These are phyloP conservation scores for Paecilomyces formosus DNA, from an alignment of 2,329 filamentous ascomycete genomes.

Conservation along the genomic window DNA sequence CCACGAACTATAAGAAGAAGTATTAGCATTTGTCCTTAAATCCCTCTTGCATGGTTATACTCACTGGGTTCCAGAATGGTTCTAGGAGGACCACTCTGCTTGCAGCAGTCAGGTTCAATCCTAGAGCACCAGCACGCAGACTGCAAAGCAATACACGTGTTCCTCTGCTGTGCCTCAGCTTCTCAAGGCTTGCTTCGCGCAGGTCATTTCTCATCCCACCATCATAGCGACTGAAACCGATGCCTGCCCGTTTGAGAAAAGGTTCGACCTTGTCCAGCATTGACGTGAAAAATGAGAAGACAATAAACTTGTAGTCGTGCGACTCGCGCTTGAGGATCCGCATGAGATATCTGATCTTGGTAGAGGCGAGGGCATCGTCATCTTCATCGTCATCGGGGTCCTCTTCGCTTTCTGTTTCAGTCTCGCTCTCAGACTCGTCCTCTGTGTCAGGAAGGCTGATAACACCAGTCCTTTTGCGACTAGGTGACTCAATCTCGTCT, in stretches of 20 bases:
- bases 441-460: slow-evolving; percentile 14
- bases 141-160: slow-evolving; percentile 86
- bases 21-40: slow-evolving; percentile 5
- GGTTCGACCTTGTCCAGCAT: slow-evolving; percentile 97
- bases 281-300: slow-evolving; percentile 96
- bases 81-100: slow-evolving; percentile 91
- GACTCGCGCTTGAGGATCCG: slow-evolving; percentile 73
- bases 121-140: slow-evolving; percentile 85
- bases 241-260: slow-evolving; percentile 67
- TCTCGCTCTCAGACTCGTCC: slow-evolving; percentile 36
- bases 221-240: slow-evolving; percentile 84
- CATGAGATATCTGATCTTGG: slow-evolving; percentile 84
- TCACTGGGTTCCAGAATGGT: slow-evolving; percentile 94
- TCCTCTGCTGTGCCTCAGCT: slow-evolving; percentile 63
- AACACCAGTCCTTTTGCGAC: slow-evolving; percentile 6
- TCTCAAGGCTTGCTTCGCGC: slow-evolving; percentile 76
- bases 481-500: slow-evolving; percentile 21
- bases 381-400: slow-evolving; percentile 32
- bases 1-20: slow-evolving; percentile 63
- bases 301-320: slow-evolving; percentile 85
- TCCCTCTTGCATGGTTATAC: slow-evolving; percentile 18
- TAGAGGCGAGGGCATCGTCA: slow-evolving; percentile 54
- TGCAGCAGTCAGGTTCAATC: slow-evolving; percentile 89
- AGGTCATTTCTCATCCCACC: slow-evolving; percentile 90
- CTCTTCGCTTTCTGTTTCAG: slow-evolving; percentile 20